Conservation (phyloP, 2,329 filamentous ascomycete genomes). For the Venturiaceae sp. region DNA sequence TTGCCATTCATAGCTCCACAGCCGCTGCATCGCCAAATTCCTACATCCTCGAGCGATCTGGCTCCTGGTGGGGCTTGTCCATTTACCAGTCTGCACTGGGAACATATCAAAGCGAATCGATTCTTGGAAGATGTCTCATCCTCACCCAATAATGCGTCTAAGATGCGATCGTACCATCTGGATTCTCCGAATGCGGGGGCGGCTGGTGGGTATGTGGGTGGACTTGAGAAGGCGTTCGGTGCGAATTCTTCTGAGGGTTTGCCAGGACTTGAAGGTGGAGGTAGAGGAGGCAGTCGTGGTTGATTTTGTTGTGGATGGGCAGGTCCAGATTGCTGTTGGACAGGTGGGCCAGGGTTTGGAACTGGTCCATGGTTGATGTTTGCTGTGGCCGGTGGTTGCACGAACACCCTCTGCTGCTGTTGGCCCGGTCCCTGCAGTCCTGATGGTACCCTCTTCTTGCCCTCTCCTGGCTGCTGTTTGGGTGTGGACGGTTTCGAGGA, state of each 20-base stretch:
- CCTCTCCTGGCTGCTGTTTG: neutral
- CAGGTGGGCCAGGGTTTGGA: slow-evolving; percentile 8
- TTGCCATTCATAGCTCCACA: slow-evolving; percentile 77
- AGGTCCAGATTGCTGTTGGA: slow-evolving; percentile 14
- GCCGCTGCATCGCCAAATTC: slow-evolving; percentile 79
- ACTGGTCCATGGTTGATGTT: slow-evolving; percentile 20
- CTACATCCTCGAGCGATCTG: slow-evolving; percentile 66
- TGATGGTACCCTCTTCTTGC: neutral
- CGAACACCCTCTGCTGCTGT: slow-evolving; percentile 18
- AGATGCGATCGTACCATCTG: slow-evolving; percentile 89
- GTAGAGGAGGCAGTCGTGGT: slow-evolving; percentile 10
- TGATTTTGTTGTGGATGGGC: slow-evolving; percentile 9
- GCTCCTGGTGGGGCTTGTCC: slow-evolving; percentile 89
- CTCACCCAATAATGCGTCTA: slow-evolving; percentile 87
- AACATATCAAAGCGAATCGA: slow-evolving; percentile 77
- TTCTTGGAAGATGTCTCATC: slow-evolving; percentile 92
- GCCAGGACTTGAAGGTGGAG: neutral
- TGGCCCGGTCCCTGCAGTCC: neutral
- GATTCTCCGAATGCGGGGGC: slow-evolving; percentile 32
- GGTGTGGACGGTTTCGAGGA: slow-evolving; percentile 35
- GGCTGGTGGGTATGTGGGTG: slow-evolving; percentile 14
- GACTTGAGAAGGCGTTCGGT: slow-evolving; percentile 10
- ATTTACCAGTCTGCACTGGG: slow-evolving; percentile 77
- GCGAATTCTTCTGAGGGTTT: slow-evolving; percentile 50
- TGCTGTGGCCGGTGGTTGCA: slow-evolving; percentile 18